Evolutionary conservation across 148 eudicot genomes (phyloP).

Genomic region (Cornus suecica): DNA sequence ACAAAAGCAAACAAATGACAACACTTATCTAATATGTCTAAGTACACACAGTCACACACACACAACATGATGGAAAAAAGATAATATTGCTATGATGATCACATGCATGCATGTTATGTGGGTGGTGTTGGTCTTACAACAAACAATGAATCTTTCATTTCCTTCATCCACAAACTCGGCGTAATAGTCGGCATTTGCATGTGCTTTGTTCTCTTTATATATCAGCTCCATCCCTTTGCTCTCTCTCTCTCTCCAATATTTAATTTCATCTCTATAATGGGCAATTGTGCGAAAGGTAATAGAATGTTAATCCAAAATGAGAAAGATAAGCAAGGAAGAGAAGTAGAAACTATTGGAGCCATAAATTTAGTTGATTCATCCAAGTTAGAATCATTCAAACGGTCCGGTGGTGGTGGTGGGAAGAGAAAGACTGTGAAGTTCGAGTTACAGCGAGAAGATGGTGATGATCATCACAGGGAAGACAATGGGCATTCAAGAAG

Average conservation of each 20-base stretch:
- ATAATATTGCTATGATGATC: too few relatives aligned
- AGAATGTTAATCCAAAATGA: neutral
- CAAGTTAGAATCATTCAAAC: neutral
- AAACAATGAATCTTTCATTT: neutral
- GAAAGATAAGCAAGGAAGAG: neutral
- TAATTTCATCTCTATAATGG: slow-evolving; percentile 7
- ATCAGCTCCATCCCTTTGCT: too few relatives aligned
- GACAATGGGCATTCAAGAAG: neutral
- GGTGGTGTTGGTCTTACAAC: neutral
- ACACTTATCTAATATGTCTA: too few relatives aligned
- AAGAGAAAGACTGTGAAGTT: neutral
- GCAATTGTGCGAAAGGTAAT: slow-evolving; percentile 3
- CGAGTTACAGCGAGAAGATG: neutral
- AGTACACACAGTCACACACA: too few relatives aligned
- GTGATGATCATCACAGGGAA: too few relatives aligned
- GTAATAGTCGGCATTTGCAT: neutral
- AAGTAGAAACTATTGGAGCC: neutral
- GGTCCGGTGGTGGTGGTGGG: neutral
- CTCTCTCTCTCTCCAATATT: neutral
- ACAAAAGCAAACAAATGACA: too few relatives aligned
- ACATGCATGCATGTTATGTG: neutral
- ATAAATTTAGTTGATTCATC: neutral
- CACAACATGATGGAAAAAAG: neutral
- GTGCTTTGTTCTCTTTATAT: neutral
- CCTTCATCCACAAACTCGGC: slow-evolving; percentile 6